Evolutionary conservation across 1,284 basidiomycete genomes (phyloP), one percentile per base, ranked within the genome.

Genomic region (Rhodotorula sp.): DNA sequence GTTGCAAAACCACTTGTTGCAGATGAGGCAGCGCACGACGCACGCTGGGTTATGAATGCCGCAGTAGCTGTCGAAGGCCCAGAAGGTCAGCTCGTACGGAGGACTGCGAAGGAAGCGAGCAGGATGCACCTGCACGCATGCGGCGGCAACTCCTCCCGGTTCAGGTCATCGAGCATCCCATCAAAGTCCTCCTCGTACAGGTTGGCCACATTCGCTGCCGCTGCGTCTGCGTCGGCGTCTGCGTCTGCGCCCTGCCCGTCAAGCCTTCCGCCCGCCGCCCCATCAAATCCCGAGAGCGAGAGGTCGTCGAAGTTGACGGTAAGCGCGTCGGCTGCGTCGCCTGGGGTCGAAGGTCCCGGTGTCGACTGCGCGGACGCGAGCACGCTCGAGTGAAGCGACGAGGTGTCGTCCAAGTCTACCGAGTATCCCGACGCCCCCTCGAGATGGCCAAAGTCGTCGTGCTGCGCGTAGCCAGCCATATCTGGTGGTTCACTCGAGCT

Each of bases 1-100:
- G 81, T 99, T 99, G 85, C 96, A 99, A 81, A 99, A 99, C 94
- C 95, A 99, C 81, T 99, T 99, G 67, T 88, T 88, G 81, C 96
- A 99, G 62, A 94, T 82, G 46, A 98, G 85, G 78, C 96, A 99
- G 82, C 96, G 95, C 72, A 99, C 95, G 24, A 99, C 96, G 62
- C 92, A 95, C 7, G 93, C 90, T 2, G 95, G 93, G 65, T 92
- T 95, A 81, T 98, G 94, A 62, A 99, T 96, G n/a, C 95, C 95
- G 78, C 95, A 99, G 80, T 99, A 99, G 79, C 93, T 95, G 73
- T 54, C 34, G 4, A 15, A n/a, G 0, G 20, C 0, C 2, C 29
- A 13, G 8, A 7, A 29, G 24, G 27, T 64, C n/a, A 62, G 66
- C 56, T 1, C 13, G 29, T 5, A 30, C 20, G 9, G n/a, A 52